Conservation (phyloP, 2,329 filamentous ascomycete genomes). For the Fusarium fracticaudum region DNA sequence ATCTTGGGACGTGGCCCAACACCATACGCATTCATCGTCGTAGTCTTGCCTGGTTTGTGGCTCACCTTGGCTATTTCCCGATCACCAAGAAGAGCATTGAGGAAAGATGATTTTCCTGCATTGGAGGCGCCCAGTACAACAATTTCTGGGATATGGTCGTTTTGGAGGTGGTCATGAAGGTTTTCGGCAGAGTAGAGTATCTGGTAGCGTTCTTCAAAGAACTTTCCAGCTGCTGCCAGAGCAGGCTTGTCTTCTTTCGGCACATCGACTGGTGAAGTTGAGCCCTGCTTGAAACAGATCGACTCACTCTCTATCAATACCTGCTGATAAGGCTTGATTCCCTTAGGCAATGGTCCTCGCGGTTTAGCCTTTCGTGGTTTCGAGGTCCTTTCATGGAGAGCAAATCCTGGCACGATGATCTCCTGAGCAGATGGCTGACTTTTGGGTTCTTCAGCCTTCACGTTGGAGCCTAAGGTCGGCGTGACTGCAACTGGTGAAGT, state of each 20-base stretch:
- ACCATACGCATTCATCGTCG: conserved; percentile 65
- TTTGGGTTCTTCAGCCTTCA: background rate
- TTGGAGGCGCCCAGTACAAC: conserved; percentile 88
- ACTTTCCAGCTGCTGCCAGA: conserved; percentile 43
- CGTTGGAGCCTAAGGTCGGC: background rate
- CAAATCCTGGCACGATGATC: background rate
- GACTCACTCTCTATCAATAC: conserved; percentile 34
- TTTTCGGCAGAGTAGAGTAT: conserved; percentile 62
- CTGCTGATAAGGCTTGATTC: conserved; percentile 36
- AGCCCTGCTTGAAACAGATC: conserved; percentile 28
- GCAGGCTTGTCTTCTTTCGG: conserved; percentile 37
- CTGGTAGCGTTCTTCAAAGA: conserved; percentile 45
- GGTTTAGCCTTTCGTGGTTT: conserved; percentile 8
- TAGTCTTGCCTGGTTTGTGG: conserved; percentile 62
- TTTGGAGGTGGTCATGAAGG: conserved; percentile 60
- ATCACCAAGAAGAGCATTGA: conserved; percentile 78
- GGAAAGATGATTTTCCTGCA: conserved; percentile 87
- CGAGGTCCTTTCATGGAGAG: background rate
- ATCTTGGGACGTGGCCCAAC: conserved; percentile 56
- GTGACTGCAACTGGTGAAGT: background rate
- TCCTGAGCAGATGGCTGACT: background rate
- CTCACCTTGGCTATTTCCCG: conserved; percentile 59
- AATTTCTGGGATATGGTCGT: conserved; percentile 67
- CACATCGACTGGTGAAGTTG: conserved; percentile 16
- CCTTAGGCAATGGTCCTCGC: conserved; percentile 10